Evolutionary conservation across 208 protist genomes (phyloP).

Genomic region (Herpetomonas muscarum): DNA sequence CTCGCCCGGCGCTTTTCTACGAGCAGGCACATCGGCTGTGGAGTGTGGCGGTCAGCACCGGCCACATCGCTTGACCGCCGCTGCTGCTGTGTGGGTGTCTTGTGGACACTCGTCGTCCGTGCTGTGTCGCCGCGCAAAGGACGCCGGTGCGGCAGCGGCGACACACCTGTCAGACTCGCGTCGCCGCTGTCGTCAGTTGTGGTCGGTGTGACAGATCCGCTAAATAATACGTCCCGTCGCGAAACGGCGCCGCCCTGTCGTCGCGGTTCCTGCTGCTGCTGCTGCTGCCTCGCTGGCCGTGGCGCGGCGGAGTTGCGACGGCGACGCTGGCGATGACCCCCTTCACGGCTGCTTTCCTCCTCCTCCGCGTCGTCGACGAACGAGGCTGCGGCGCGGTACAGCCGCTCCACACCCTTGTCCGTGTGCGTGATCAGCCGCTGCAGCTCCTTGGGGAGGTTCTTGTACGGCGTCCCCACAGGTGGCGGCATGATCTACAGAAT

Average conservation of each 20-base stretch:
- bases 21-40: neutral
- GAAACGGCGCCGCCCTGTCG: too few relatives aligned
- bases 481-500: too few relatives aligned
- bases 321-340: neutral
- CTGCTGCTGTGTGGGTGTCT: neutral
- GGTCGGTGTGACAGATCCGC: too few relatives aligned
- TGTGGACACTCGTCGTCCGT: too few relatives aligned
- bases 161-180: too few relatives aligned
- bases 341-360: too few relatives aligned
- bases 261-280: too few relatives aligned
- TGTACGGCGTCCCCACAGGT: neutral
- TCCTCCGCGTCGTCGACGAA: neutral
- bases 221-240: too few relatives aligned
- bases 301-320: neutral
- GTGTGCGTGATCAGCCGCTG: constrained; percentile 61
- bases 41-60: neutral
- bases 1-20: neutral
- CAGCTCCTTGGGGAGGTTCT: constrained; percentile 26
- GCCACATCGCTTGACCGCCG: neutral
- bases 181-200: too few relatives aligned
- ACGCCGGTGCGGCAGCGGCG: too few relatives aligned
- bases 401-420: constrained; percentile 52
- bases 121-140: too few relatives aligned
- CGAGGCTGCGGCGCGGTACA: constrained; percentile 42
- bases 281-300: too few relatives aligned